Evolutionary conservation across 257 asterid genomes (phyloP), one percentile per base, ranked within the genome.

Genomic region (Solanum ossicruentum): DNA sequence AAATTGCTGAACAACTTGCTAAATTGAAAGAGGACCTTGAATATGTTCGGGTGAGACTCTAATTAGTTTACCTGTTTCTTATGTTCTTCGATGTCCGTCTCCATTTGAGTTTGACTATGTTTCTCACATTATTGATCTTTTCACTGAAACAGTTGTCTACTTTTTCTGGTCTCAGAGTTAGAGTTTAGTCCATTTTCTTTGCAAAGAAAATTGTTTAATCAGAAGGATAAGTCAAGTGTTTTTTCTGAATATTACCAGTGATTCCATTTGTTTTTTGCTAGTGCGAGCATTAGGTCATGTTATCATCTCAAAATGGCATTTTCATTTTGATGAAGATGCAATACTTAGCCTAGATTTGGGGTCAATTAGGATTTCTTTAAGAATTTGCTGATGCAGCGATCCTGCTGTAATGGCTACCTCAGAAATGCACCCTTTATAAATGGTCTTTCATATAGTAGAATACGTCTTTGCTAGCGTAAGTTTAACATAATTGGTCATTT

Each of bases 21-120:
- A 91, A 92, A 86, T 80, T 93, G 86, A 95, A 92, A 87, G 99
- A 95, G 88, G 98, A 95, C 89, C 99, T 96, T 87, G 98, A 95
- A 86, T 96, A 96, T 90, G 98, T 97, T 57, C 90, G 91, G 92
- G 99, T 95, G 91, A 86, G 92, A 52, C 85, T 65, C 63, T 84
- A 55, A 77, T 32, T 82, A 55, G 56, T 82, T 80, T 79, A 49
- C 61, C 49, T 52, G 67, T 56, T 39, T 69, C 47, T 54, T 26
- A 26, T 16, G 78, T 61, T 63, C 84, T 61, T 45, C 61, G 60
- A 16, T 60, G 11, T 23, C 58, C 51, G 21, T 66, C 12, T 69
- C 47, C 8, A 32, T 10, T 26, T 5, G 49, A 78, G 83, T 78
- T 78, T 17, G 23, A 52, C 65, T 78, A 65, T 78, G 65, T 78